Evolutionary conservation across 805 yeast genomes (phyloP), one percentile per base, ranked within the genome.

Genomic region (Wickerhamomyces ciferrii): DNA sequence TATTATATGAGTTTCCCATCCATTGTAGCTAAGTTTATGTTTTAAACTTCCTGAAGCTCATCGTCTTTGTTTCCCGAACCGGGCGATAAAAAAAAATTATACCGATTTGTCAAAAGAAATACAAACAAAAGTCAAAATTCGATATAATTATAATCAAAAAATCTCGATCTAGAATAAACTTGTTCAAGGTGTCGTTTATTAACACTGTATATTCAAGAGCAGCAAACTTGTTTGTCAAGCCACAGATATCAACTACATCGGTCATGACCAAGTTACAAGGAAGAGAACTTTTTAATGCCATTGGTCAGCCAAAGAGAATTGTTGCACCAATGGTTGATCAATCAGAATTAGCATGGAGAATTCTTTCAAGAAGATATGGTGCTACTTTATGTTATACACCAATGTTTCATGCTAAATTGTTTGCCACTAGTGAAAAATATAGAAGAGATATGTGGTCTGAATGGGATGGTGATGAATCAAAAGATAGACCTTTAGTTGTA

Each of bases 321-420:
- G 94, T 94, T 19, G 99, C 98, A 3, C 99, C 99, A 2, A 92
- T 94, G 97, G 99, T 94, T 18, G 99, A 94, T 64, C 97, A 90
- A 54, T 83, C 92, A 4, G 99, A 94, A 60, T 73, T 94, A 18
- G 98, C 96, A 2, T 94, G 98, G 98, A 74, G 99, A 53, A 76
- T 87, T 17, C 69, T 94, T 15, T 86, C 96, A 3, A 75, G 98
- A 46, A 72, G 76, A 48, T 84, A 91, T 58, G 99, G 99, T 3
- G 98, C 99, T 0, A 88, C 90, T 2, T 70, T 94, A 31, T 88
- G 97, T 59, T 94, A 92, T 59, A 87, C 98, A 0, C 99, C 99
- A 3, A 94, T 94, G 99, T 78, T 86, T 53, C 98, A 94, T 65
- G 96, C 99, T 4, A 74, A 90, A 42, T 68, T 91, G 35, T 94